A percentile compares a stretch with the other conserved stretches of the same genome.
phyloP scores from a whole-genome alignment of 2,329 filamentous ascomycete genomes.

The Penicillium freii region DNA sequence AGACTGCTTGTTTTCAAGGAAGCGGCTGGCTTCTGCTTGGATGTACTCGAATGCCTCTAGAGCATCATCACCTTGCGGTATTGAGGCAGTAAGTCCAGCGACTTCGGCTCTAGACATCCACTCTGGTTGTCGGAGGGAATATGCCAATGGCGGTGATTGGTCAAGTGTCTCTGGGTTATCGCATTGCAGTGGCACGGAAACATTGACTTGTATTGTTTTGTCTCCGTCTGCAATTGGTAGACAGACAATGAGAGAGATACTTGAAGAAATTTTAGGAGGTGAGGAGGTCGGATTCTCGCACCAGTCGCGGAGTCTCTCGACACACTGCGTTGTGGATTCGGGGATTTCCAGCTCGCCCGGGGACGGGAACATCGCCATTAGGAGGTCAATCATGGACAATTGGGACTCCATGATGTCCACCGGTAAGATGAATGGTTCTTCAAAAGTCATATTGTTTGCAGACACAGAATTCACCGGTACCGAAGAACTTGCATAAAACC shows the following conservation, averaged over 20 bases:
- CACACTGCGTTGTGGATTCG: slow-evolving; percentile 31
- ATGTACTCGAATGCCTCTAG: slow-evolving; percentile 49
- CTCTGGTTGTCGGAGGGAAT: slow-evolving; percentile 48
- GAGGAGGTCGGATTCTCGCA: slow-evolving; percentile 19
- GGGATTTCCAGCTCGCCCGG: slow-evolving; percentile 43
- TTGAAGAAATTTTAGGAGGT: slow-evolving; percentile 21
- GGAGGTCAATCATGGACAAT: slow-evolving; percentile 52
- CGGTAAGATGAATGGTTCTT: slow-evolving; percentile 31
- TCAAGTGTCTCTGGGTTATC: slow-evolving; percentile 14
- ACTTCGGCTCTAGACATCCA: slow-evolving; percentile 55
- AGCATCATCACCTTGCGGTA: slow-evolving; percentile 46
- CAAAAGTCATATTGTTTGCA: slow-evolving; percentile 15
- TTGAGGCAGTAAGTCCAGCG: slow-evolving; percentile 37
- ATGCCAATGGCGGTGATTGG: slow-evolving; percentile 25
- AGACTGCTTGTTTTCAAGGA: slow-evolving; percentile 27
- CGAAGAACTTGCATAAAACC: not conserved
- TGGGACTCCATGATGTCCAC: slow-evolving; percentile 50
- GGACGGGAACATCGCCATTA: slow-evolving; percentile 53
- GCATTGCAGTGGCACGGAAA: slow-evolving; percentile 29
- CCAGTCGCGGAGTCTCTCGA: slow-evolving; percentile 31
- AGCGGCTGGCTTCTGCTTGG: slow-evolving; percentile 36
- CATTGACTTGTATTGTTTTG: slow-evolving; percentile 30
- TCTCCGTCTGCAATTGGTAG: slow-evolving; percentile 26
- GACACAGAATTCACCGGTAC: not conserved
- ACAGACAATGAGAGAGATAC: slow-evolving; percentile 24